phyloP scores from a whole-genome alignment of 176 grass and related monocot genomes.

The Musa troglodytarum region DNA sequence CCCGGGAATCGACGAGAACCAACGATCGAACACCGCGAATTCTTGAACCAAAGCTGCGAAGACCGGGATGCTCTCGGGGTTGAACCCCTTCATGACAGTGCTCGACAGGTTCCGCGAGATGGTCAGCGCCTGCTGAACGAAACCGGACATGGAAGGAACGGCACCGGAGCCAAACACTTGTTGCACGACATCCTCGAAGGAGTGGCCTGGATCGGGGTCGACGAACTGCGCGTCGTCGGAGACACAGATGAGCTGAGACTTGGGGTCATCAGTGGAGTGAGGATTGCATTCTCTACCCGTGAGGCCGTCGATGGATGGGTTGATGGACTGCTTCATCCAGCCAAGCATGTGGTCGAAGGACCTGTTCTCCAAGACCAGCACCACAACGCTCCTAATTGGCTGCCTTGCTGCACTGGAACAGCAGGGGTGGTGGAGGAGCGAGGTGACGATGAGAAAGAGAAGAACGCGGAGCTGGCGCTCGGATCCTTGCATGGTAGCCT shows the following conservation, averaged over 20 bases:
- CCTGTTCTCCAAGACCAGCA: slow-evolving; percentile 86
- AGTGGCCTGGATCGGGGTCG: slow-evolving; percentile 70
- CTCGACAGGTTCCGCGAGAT: slow-evolving; percentile 38
- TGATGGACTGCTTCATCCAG: slow-evolving; percentile 62
- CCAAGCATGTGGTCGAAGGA: slow-evolving; percentile 98
- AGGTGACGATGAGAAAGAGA: neutral
- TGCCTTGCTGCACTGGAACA: neutral
- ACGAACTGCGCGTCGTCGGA: slow-evolving; percentile 64
- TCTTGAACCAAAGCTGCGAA: slow-evolving; percentile 53
- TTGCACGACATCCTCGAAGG: slow-evolving; percentile 79
- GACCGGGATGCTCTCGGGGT: slow-evolving; percentile 45
- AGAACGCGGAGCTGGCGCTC: neutral
- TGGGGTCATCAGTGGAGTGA: slow-evolving; percentile 21
- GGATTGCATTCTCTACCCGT: slow-evolving; percentile 72
- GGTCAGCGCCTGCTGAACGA: slow-evolving; percentile 70
- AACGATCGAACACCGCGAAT: slow-evolving; percentile 91
- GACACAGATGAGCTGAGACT: slow-evolving; percentile 42
- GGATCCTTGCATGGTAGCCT: neutral
- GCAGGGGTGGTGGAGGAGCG: neutral
- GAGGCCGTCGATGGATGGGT: slow-evolving; percentile 69
- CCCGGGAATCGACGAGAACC: slow-evolving; percentile 88
- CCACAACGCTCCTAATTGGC: slow-evolving; percentile 47
- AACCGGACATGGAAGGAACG: slow-evolving; percentile 65
- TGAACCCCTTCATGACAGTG: slow-evolving; percentile 80
- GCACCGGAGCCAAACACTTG: slow-evolving; percentile 48